Percentiles rank a stretch among this genome's conserved stretches.
Evolutionary conservation across 805 yeast species (phyloP).

Genomic region (Jamesozyma jinghongensis): DNA sequence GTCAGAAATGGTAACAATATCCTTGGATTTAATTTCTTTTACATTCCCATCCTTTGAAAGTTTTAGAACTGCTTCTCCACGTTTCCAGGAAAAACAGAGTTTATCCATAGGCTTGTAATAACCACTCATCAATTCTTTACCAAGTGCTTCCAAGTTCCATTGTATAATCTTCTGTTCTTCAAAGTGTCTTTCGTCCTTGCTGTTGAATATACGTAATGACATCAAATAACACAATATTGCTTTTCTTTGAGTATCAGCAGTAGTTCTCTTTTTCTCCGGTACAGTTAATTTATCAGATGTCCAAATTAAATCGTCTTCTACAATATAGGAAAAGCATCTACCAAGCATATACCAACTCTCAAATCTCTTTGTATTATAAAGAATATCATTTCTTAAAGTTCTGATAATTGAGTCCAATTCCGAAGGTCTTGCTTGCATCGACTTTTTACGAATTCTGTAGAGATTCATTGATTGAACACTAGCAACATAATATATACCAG

Average conservation of each 20-base stretch:
- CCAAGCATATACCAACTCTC: conserved; percentile 87
- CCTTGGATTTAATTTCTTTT: conserved; percentile 4
- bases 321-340: conserved; percentile 64
- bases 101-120: conserved; percentile 56
- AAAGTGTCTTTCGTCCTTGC: not conserved
- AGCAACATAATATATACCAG: conserved; percentile 45
- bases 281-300: conserved; percentile 72
- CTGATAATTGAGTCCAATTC: conserved; percentile 69
- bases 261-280: conserved; percentile 47
- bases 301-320: conserved; percentile 89
- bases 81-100: conserved; percentile 39
- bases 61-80: conserved; percentile 9
- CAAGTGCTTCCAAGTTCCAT: conserved; percentile 15
- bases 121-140: conserved; percentile 38
- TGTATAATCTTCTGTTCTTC: conserved; percentile 15
- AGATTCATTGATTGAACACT: conserved; percentile 26
- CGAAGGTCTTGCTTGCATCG: conserved; percentile 71
- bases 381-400: conserved; percentile 56
- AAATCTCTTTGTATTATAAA: conserved; percentile 54
- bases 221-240: conserved; percentile 65
- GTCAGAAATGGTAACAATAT: conserved; percentile 16
- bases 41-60: conserved; percentile 16
- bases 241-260: conserved; percentile 58
- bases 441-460: conserved; percentile 54
- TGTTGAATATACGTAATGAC: conserved; percentile 35